phyloP scores from a whole-genome alignment of 2,329 filamentous ascomycete genomes.

The Neonectria neomacrospora region DNA sequence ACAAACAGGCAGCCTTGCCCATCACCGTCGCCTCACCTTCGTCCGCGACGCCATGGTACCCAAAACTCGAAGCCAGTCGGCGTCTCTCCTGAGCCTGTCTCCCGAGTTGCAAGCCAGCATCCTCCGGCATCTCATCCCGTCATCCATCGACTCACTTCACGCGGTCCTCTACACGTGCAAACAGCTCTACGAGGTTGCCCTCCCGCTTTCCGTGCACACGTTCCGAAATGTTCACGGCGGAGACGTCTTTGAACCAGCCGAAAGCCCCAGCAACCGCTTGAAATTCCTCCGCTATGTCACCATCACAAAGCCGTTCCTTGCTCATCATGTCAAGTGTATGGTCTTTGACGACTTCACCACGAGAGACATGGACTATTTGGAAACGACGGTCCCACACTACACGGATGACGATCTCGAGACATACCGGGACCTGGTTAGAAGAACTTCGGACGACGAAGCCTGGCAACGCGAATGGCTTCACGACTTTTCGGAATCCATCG shows the following conservation, averaged over 20 bases:
- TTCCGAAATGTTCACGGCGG: not conserved
- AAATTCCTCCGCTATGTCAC: conserved; percentile 17
- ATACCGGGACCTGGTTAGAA: not conserved
- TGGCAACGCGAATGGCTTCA: conserved; percentile 10
- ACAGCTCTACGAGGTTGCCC: conserved; percentile 1
- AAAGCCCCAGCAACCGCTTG: conserved; percentile 4
- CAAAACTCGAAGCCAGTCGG: not conserved
- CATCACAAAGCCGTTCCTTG: conserved; percentile 15
- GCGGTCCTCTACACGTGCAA: conserved; percentile 16
- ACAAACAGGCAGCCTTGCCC: not conserved
- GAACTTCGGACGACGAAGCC: not conserved
- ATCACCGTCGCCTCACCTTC: not conserved
- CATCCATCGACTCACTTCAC: not conserved
- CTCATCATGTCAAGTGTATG: conserved; percentile 5
- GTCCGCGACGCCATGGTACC: not conserved
- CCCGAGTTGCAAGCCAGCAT: conserved; percentile 5
- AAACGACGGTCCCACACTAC: not conserved
- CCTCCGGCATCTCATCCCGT: not conserved
- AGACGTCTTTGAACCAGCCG: not conserved
- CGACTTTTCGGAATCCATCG: not conserved
- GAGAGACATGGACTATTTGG: not conserved
- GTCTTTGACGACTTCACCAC: conserved; percentile 2
- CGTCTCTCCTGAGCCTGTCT: conserved; percentile 6
- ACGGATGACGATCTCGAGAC: not conserved
- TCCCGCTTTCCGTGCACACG: conserved; percentile 9